Conservation (phyloP, 1,284 basidiomycete genomes). For the Leccinum huronense region DNA sequence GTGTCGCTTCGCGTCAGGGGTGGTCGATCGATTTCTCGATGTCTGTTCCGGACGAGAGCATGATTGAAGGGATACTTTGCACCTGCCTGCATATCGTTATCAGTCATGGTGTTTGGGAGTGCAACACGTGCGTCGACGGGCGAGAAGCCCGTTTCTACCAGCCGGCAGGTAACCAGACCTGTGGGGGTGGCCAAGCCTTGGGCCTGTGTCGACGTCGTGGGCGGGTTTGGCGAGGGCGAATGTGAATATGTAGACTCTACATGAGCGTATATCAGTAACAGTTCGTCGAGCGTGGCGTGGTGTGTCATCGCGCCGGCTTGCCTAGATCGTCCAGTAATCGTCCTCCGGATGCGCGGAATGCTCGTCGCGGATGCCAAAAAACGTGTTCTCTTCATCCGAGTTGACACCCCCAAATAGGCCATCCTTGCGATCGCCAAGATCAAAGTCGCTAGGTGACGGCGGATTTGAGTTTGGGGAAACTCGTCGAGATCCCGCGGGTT, state of each 20-base stretch:
- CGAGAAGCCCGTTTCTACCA: constrained; percentile 95
- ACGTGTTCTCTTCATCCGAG: constrained; percentile 38
- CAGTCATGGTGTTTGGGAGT: constrained; percentile 63
- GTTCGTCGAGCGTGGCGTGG: neutral
- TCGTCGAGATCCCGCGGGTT: too few species aligned
- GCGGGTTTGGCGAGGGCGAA: constrained; percentile 15
- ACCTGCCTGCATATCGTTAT: constrained; percentile 69
- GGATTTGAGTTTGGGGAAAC: neutral
- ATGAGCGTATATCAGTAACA: neutral
- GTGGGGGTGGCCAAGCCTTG: constrained; percentile 66
- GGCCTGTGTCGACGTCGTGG: constrained; percentile 3
- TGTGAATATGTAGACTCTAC: constrained; percentile 13
- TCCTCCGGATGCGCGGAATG: constrained; percentile 43
- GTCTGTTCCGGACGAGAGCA: constrained; percentile 6
- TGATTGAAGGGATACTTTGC: constrained; percentile 34
- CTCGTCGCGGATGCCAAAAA: constrained; percentile 10
- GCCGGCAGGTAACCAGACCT: constrained; percentile 40
- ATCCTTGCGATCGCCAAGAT: constrained; percentile 51
- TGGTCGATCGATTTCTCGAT: constrained; percentile 1
- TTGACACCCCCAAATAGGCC: constrained; percentile 34
- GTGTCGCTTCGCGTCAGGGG: constrained; percentile 7
- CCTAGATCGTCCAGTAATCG: constrained; percentile 65
- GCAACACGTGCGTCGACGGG: constrained; percentile 71
- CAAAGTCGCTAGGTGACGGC: constrained; percentile 49
- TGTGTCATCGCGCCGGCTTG: constrained; percentile 44